phyloP scores from a whole-genome alignment of 2,329 filamentous ascomycete species.

The Claviceps sp. region DNA sequence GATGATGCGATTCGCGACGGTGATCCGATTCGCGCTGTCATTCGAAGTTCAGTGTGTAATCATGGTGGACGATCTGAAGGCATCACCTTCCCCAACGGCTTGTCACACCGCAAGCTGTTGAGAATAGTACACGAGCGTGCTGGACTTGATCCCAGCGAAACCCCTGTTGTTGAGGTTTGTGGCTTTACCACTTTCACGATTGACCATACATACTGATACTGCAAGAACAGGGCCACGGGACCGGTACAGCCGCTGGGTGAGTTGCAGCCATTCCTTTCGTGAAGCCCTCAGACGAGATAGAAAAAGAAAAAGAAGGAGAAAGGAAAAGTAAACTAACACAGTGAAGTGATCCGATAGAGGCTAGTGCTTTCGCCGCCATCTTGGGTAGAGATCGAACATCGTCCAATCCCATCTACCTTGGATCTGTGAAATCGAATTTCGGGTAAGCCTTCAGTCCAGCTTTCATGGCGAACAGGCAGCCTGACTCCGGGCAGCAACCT shows the following conservation, averaged over 20 bases:
- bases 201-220: background rate
- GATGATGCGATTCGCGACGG: constrained; percentile 27
- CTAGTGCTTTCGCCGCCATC: constrained; percentile 12
- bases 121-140: constrained; percentile 19
- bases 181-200: background rate
- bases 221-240: constrained; percentile 9
- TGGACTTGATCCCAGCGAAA: constrained; percentile 12
- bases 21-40: constrained; percentile 21
- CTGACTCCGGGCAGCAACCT: background rate
- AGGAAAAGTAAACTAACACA: background rate
- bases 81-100: constrained; percentile 6
- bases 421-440: constrained; percentile 11
- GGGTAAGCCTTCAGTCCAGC: constrained; percentile 1
- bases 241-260: constrained; percentile 18
- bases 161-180: constrained; percentile 7
- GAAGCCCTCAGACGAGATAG: too few species aligned
- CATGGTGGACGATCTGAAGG: constrained; percentile 4
- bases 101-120: constrained; percentile 20
- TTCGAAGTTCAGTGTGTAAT: constrained; percentile 5
- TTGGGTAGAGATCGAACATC: constrained; percentile 10
- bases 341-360: constrained; percentile 23
- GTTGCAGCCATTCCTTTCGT: background rate
- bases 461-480: background rate
- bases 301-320: background rate
- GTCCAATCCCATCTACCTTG: constrained; percentile 14